Evolutionary conservation across 2,329 filamentous ascomycete genomes (phyloP).

Genomic region (Onygenales sp.): DNA sequence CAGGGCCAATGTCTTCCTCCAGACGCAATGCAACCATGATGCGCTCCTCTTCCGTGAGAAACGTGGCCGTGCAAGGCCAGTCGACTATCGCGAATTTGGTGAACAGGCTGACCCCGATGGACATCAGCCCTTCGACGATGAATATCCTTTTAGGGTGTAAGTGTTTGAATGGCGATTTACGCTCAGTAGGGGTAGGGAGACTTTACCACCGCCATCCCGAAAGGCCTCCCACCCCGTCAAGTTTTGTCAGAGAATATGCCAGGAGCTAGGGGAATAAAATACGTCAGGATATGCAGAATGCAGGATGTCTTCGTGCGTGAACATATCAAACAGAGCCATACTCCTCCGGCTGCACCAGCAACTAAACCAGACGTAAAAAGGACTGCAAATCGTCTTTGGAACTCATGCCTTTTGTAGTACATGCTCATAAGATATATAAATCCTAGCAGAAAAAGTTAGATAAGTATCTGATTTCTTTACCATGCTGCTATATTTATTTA

Average conservation of each 20-base stretch:
- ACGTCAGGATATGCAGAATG: background rate
- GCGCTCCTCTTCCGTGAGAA: slow-evolving; percentile 39
- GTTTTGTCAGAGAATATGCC: slow-evolving; percentile 31
- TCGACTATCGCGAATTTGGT: slow-evolving; percentile 43
- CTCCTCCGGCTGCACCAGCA: slow-evolving; percentile 31
- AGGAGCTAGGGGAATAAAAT: slow-evolving; percentile 39
- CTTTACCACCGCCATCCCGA: slow-evolving; percentile 32
- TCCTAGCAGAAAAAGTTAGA: slow-evolving; percentile 12
- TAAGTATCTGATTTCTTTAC: background rate
- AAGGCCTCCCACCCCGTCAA: slow-evolving; percentile 33
- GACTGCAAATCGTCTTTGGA: slow-evolving; percentile 29
- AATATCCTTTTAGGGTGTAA: slow-evolving; percentile 25
- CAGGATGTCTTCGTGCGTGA: too few relatives aligned
- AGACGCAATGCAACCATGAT: slow-evolving; percentile 34
- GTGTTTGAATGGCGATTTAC: background rate
- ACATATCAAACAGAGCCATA: slow-evolving; percentile 11
- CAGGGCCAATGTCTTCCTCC: slow-evolving; percentile 32
- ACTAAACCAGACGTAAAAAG: slow-evolving; percentile 29
- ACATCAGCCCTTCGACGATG: slow-evolving; percentile 41
- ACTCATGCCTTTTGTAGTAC: slow-evolving; percentile 30
- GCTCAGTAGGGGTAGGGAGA: too few relatives aligned
- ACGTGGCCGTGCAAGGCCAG: slow-evolving; percentile 36
- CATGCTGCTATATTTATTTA: slow-evolving; percentile 5
- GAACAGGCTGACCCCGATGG: slow-evolving; percentile 36
- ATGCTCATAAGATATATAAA: slow-evolving; percentile 26